Evolutionary conservation across 306 rosid genomes (phyloP).

Genomic region (Rosa lucieae): DNA sequence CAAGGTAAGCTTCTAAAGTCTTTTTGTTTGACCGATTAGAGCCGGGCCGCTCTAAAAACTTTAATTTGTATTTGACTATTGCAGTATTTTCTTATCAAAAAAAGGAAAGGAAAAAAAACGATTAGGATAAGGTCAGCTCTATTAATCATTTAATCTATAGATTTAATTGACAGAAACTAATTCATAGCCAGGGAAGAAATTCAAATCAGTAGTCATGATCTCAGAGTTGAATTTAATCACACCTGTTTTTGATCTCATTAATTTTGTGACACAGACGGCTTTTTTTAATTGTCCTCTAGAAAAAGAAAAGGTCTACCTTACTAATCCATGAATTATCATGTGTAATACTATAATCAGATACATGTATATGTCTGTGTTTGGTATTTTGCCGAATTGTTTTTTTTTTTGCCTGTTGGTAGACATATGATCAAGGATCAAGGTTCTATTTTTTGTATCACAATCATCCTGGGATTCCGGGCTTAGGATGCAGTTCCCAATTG

Average conservation of each 20-base stretch:
- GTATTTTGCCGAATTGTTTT: background rate
- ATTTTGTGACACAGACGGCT: background rate
- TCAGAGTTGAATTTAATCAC: conserved; percentile 5
- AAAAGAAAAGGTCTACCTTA: background rate
- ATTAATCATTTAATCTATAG: too few relatives aligned
- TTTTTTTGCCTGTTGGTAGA: too few relatives aligned
- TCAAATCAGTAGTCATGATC: conserved; percentile 1
- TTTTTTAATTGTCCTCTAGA: background rate
- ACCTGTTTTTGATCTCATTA: background rate
- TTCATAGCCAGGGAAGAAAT: background rate
- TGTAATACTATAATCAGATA: too few relatives aligned
- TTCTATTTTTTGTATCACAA: background rate
- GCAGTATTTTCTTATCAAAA: too few relatives aligned
- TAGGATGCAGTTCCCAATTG: too few relatives aligned
- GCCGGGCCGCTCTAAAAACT: too few relatives aligned
- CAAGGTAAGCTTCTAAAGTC: background rate
- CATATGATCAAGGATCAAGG: background rate
- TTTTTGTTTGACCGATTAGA: too few relatives aligned
- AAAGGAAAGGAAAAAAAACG: too few relatives aligned
- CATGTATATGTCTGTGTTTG: background rate
- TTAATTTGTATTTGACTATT: too few relatives aligned
- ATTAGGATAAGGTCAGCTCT: too few relatives aligned
- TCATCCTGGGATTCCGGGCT: too few relatives aligned
- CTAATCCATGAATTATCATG: background rate
- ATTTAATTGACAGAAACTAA: background rate